Evolutionary conservation across 1,284 basidiomycete genomes (phyloP).

Genomic region (Puccinia polysora): DNA sequence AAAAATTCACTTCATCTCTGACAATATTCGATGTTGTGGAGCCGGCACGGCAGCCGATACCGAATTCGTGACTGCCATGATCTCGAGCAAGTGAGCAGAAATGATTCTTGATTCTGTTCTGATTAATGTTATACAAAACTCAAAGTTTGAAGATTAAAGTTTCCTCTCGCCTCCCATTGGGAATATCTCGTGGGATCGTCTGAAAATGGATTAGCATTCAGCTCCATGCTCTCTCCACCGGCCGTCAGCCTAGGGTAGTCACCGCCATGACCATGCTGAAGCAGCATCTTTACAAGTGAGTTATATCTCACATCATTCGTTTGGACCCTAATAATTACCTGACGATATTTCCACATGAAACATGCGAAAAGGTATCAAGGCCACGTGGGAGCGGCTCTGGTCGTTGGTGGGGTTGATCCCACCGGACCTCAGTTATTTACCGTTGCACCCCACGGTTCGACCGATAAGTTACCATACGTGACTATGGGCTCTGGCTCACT

Average conservation of each 20-base stretch:
- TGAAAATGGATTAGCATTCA: conserved; percentile 66
- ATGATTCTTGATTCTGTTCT: background rate
- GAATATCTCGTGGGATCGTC: background rate
- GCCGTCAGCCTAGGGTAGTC: conserved; percentile 79
- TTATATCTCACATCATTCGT: too few relatives aligned
- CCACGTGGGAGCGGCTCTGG: conserved; percentile 88
- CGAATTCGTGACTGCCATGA: conserved; percentile 64
- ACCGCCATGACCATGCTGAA: conserved; percentile 98
- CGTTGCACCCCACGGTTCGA: conserved; percentile 92
- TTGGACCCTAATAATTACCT: too few relatives aligned
- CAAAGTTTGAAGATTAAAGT: background rate
- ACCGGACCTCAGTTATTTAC: conserved; percentile 95
- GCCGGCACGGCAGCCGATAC: conserved; percentile 98
- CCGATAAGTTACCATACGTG: conserved; percentile 97
- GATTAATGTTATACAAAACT: background rate
- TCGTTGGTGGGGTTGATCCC: conserved; percentile 90
- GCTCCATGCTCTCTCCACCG: conserved; percentile 76
- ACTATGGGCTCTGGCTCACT: conserved; percentile 96
- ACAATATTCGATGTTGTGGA: conserved; percentile 93
- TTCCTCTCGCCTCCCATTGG: background rate
- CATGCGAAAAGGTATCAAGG: conserved; percentile 71
- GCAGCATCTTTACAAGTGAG: conserved; percentile 73
- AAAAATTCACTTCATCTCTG: conserved; percentile 89
- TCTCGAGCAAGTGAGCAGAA: conserved; percentile 41
- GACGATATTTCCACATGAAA: too few relatives aligned